Percentiles rank a stretch among this genome's conserved stretches.
phyloP scores from a whole-genome alignment of 305 asterid species.

The Plantago coronopus region DNA sequence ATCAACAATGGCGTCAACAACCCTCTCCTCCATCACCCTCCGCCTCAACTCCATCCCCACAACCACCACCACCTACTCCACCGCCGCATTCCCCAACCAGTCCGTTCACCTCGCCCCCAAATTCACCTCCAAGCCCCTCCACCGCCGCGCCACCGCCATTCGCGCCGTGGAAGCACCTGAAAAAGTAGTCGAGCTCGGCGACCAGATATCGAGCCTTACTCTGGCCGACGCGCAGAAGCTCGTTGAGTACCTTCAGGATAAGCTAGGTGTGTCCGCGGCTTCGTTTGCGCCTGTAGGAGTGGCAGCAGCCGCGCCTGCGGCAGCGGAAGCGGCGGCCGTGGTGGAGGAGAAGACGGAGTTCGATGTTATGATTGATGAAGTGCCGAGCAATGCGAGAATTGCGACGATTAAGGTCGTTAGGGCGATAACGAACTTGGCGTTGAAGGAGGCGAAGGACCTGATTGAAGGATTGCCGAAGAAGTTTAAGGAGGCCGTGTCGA shows the following conservation, averaged over 20 bases:
- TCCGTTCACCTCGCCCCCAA: conserved; percentile 34
- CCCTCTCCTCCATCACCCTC: conserved; percentile 37
- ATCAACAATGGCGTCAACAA: conserved; percentile 41
- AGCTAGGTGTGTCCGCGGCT: conserved; percentile 89
- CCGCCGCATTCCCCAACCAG: conserved; percentile 28
- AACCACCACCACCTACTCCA: conserved; percentile 19
- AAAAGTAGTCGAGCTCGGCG: conserved; percentile 67
- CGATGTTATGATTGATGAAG: conserved; percentile 80
- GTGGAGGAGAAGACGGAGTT: conserved; percentile 92
- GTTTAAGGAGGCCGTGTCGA: conserved; percentile 71
- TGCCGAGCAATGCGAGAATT: conserved; percentile 68
- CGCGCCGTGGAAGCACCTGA: conserved; percentile 85
- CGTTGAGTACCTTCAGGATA: conserved; percentile 91
- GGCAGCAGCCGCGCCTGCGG: conserved; percentile 36
- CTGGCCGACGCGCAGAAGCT: conserved; percentile 90
- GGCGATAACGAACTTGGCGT: conserved; percentile 65
- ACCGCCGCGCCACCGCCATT: conserved; percentile 48
- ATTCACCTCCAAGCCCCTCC: conserved; percentile 32
- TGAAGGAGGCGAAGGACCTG: conserved; percentile 86
- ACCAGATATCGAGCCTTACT: conserved; percentile 72
- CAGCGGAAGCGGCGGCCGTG: conserved; percentile 43
- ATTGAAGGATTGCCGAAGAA: conserved; percentile 96
- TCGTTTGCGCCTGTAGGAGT: conserved; percentile 77
- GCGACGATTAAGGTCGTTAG: conserved; percentile 81
- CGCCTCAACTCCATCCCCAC: conserved; percentile 26